A percentile compares a stretch with the other conserved stretches of the same genome.
These are phyloP conservation scores for Picea glauca DNA, from an alignment of 75 land plant genomes.

Conservation along the genomic window DNA sequence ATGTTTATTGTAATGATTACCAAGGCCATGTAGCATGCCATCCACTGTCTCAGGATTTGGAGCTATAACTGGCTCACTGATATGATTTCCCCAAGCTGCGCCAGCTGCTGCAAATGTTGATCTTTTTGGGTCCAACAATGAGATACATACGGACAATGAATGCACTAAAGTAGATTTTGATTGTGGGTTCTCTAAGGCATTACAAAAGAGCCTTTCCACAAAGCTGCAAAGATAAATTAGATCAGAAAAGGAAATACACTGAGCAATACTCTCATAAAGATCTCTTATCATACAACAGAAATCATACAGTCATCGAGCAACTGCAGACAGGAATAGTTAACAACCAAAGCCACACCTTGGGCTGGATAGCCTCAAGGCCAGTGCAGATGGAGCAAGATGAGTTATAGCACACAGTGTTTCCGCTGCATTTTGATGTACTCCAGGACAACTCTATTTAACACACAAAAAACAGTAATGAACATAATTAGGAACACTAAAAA, in stretches of 20 bases:
- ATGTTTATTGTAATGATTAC: constrained; percentile 23
- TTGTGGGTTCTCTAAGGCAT: constrained; percentile 79
- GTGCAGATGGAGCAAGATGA: constrained; percentile 74
- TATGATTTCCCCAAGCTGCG: constrained; percentile 40
- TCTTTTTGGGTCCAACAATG: constrained; percentile 89
- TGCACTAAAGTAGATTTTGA: constrained; percentile 90
- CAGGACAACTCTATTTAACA: constrained; percentile 64
- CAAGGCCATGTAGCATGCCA: constrained; percentile 88
- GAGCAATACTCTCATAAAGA: neutral
- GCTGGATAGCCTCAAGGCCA: constrained; percentile 76
- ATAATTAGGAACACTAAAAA: neutral
- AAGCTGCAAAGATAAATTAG: constrained; percentile 57
- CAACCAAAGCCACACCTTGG: constrained; percentile 52
- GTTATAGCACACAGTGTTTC: constrained; percentile 88
- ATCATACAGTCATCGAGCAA: neutral
- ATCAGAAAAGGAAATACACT: constrained; percentile 1
- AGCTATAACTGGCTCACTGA: constrained; percentile 42
- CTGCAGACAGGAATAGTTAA: neutral
- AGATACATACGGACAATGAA: constrained; percentile 80
- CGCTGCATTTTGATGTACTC: constrained; percentile 93
- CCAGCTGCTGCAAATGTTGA: constrained; percentile 32
- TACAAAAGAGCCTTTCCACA: constrained; percentile 72
- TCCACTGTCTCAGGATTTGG: constrained; percentile 81
- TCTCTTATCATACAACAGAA: neutral
- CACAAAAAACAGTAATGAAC: neutral